Evolutionary conservation across 202 grass and related monocot genomes (phyloP), one percentile per base, ranked within the genome.

Genomic region (Saccharum hybrid): DNA sequence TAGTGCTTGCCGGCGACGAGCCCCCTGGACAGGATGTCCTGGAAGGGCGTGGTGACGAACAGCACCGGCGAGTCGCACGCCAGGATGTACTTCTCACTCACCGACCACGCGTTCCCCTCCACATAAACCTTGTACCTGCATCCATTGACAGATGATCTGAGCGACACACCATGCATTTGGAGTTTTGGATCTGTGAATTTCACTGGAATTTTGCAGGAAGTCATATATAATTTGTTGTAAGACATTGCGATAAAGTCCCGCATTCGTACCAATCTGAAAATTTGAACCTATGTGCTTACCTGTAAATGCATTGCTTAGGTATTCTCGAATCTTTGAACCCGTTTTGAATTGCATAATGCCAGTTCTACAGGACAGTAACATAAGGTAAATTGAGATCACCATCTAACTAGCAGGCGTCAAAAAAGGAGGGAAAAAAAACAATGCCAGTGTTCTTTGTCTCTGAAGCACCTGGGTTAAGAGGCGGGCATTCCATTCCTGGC

Each of bases 31-130:
- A 92, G 77, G 57, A 93, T 87, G 68, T 96, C 93, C 9, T 81
- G 72, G 78, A 72, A 97, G 0, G 63, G 68, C 23, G 92, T 89
- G 7, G 46, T 82, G 31, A 97, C 51, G 69, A 90, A 83, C 23
- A 94, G 77, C 79, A 85, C 89, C 10, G 94, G 92, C 19, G 92
- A 94, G 63, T 94, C 63, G 48, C 94, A 97, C 2, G 90, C 86
- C 31, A 97, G 62, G 63, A 97, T 94, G 71, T 96, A 93, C 77
- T 93, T 96, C 82, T 93, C 83, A 39, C 93, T 96, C 81, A 93
- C 90, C 1, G 93, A 97, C 92, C 92, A 94, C 12, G 94, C 71
- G 3, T 81, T 78, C 13, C 94, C 94, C 37, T 94, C 88, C 37
- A 97, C 79, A 21, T 93, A 97, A 72, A 97, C 89, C 76, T 92